Conservation (phyloP, 805 yeast species). For the Sungouiella thailandica region DNA sequence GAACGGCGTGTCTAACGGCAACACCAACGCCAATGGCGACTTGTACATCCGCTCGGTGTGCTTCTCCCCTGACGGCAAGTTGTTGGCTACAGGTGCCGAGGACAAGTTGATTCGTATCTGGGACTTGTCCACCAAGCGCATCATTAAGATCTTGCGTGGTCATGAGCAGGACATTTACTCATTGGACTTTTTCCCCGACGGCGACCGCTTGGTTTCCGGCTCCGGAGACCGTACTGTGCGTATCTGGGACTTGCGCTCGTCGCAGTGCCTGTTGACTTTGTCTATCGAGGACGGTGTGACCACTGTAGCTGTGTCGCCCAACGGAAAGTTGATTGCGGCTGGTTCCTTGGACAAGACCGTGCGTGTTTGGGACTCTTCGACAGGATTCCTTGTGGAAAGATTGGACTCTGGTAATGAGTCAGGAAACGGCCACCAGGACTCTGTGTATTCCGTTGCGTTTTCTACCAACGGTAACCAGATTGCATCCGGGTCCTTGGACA, state of each 20-base stretch:
- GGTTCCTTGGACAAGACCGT: conserved; percentile 95
- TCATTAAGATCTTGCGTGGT: conserved; percentile 82
- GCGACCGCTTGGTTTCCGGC: conserved; percentile 89
- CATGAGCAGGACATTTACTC: conserved; percentile 98
- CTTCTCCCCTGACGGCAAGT: conserved; percentile 90
- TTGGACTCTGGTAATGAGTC: conserved; percentile 83
- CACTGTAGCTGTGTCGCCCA: conserved; percentile 95
- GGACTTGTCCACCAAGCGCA: conserved; percentile 84
- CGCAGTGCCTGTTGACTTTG: conserved; percentile 82
- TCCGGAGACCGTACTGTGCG: conserved; percentile 95
- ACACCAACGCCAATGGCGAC: conserved; percentile 67
- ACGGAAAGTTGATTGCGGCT: conserved; percentile 90
- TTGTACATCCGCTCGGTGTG: conserved; percentile 93
- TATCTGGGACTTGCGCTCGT: conserved; percentile 90
- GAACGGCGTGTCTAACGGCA: conserved; percentile 28
- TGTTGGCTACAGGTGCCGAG: conserved; percentile 90
- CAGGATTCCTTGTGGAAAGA: conserved; percentile 88
- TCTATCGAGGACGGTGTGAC: conserved; percentile 97
- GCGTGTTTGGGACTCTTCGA: conserved; percentile 92
- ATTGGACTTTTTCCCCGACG: conserved; percentile 90
- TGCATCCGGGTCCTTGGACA: conserved; percentile 91
- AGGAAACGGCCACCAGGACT: conserved; percentile 93
- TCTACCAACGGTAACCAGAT: conserved; percentile 88
- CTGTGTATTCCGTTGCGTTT: conserved; percentile 92
- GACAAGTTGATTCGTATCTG: conserved; percentile 90